Base-by-base conservation (phyloP, 805 yeast genomes). In the Pichia exigua region DNA sequence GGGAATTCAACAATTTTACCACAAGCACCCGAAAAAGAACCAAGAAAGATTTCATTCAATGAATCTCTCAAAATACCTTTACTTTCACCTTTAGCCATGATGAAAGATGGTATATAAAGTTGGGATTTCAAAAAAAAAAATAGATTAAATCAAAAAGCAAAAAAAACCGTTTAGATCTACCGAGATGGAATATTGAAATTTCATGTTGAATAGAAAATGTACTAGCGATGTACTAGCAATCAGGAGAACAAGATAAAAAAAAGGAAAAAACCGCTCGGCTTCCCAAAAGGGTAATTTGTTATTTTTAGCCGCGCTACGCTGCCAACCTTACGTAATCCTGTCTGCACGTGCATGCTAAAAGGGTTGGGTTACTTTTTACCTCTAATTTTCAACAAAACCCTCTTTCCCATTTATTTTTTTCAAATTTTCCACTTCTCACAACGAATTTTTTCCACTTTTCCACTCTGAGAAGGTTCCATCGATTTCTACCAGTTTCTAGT, bases 1-100 rank as follows among this genome's bases (percentile, higher is more conserved):
- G 98, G 98, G 61, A 83, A 91, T 66, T 91, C 98, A 15, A 91
- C 78, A 30, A 85, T 59, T 64, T 91, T 92, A 1, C 96, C 97
- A 4, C 81, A 66, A 50, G 88, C 84, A 17, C 98, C 98, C 0
- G 97, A 79, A 1, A 77, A 59, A 3, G 82, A 80, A 13, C 83
- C 83, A 49, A 64, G 71, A 2, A 70, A 59, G 22, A 79, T 65
- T 54, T 79, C 83, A 52, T 69, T 70, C 12, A 59, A 26, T 17
- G 68, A 62, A 18, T 66, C 66, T 26, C 44, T 54, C 13, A 61
- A 27, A 12, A 62, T 52, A 38, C 50, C 52, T 42, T 43, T 55
- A 20, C 53, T 56, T 24, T 44, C 42, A 24, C 39, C 48, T n/a
- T 38, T 30, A 3, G 44, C 26, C 11, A 38, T 24, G 4, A 10